Evolutionary conservation across 179 eudicot species (phyloP).

Genomic region (Pouteria campechiana): DNA sequence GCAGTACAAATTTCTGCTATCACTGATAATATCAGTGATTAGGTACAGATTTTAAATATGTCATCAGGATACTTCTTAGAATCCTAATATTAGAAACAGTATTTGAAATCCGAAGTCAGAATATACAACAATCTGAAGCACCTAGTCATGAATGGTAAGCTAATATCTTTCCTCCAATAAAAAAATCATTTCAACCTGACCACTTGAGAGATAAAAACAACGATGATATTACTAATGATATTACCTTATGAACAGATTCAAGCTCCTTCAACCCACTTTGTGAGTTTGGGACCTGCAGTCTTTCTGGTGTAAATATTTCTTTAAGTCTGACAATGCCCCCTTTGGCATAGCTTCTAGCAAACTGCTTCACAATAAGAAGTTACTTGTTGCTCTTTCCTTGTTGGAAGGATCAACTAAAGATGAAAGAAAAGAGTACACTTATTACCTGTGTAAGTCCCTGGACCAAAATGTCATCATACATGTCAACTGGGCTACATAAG

Average conservation of each 20-base stretch:
- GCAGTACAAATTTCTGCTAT: too few species aligned
- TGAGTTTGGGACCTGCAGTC: constrained; percentile 68
- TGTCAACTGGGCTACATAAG: constrained; percentile 80
- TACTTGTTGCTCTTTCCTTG: neutral
- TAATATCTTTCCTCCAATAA: too few species aligned
- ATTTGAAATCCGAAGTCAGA: too few species aligned
- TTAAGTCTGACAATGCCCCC: constrained; percentile 59
- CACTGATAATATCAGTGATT: too few species aligned
- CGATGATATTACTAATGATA: constrained; percentile 2
- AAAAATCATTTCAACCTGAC: too few species aligned
- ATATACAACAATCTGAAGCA: too few species aligned
- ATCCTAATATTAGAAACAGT: too few species aligned
- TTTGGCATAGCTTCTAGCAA: constrained; percentile 70
- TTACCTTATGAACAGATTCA: constrained; percentile 93
- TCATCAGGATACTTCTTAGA: too few species aligned
- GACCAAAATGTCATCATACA: constrained; percentile 74
- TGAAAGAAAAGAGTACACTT: neutral
- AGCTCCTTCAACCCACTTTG: constrained; percentile 70
- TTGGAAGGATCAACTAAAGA: neutral
- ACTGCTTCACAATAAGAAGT: constrained; percentile 27
- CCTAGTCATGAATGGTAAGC: too few species aligned
- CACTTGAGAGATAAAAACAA: too few species aligned
- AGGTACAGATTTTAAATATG: too few species aligned
- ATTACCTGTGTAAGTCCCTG: constrained; percentile 89
- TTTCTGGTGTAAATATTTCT: constrained; percentile 91